Evolutionary conservation across 371 early-diverging fungal genomes (phyloP), one percentile per base, ranked within the genome.

Genomic region (Rhizopus stolonifer): DNA sequence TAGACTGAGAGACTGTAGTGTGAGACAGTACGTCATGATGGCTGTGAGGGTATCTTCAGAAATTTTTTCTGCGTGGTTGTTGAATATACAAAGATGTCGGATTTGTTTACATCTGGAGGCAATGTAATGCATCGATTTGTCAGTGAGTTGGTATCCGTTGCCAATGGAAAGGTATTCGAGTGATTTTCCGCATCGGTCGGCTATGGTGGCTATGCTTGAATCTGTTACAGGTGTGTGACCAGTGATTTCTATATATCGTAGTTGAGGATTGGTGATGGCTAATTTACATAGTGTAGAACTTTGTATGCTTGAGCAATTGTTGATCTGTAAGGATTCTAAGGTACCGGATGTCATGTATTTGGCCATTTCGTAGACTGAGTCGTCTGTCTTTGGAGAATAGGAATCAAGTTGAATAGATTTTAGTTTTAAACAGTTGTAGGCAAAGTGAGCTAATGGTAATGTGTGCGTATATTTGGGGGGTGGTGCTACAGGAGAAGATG

Each of bases 341-440:
- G 57, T 49, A 4, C 70, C 68, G 3, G 59, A 61, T 25, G 49
- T 61, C 44, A 76, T 50, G 44, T 68, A 72, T 49, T 76, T 76
- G 0, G 77, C 77, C 69, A 76, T 67, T 52, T 76, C 77, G 45
- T 76, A 76, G 7, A 76, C 63, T 6, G 77, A 67, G 38, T 76
- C 77, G 29, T 76, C 77, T 15, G 65, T 70, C 44, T 66, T 70
- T 8, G 77, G 77, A n/a, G 60, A 60, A 46, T 76, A 76, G 2
- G 72, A 65, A n/a, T 54, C 58, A 17, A 76, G 61, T 29, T 60
- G 65, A 26, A 76, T 66, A 2, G 65, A 58, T 32, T 63, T 63
- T 15, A 76, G 49, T 29, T 58, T 57, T n/a, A 49, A 63, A 26
- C 77, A 76, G 44, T 76, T 76, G 44, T 76, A 55, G 13, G 70